These are phyloP conservation scores for Tricholoma terreum DNA, from an alignment of 768 basidiomycete genomes.

Conservation along the genomic window DNA sequence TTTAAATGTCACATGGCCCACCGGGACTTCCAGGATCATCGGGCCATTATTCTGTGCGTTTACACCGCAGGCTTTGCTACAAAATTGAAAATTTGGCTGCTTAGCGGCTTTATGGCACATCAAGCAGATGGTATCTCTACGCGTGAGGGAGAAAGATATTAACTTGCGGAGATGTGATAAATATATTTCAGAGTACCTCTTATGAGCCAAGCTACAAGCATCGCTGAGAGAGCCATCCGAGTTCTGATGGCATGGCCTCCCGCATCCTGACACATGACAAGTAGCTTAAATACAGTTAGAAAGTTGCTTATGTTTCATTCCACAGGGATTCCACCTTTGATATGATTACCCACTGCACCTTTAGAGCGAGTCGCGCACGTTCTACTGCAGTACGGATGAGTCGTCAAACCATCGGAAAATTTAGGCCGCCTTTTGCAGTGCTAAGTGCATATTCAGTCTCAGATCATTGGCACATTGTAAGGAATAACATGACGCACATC, in stretches of 20 bases:
- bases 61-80: slow-evolving; percentile 50
- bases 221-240: slow-evolving; percentile 38
- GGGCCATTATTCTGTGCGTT: slow-evolving; percentile 55
- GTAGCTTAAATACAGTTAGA: too few relatives aligned
- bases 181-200: slow-evolving; percentile 37
- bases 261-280: slow-evolving; percentile 53
- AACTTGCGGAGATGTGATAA: neutral
- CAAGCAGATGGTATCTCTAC: slow-evolving; percentile 51
- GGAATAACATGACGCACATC: slow-evolving; percentile 36
- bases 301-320: too few relatives aligned
- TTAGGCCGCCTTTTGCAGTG: slow-evolving; percentile 61
- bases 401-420: slow-evolving; percentile 52
- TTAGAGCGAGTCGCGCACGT: slow-evolving; percentile 42
- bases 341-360: neutral
- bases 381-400: slow-evolving; percentile 62
- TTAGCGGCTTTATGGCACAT: slow-evolving; percentile 61
- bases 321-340: slow-evolving; percentile 35
- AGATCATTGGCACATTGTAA: neutral
- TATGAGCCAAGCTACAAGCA: slow-evolving; percentile 51
- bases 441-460: too few relatives aligned
- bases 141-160: neutral
- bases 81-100: slow-evolving; percentile 58
- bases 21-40: slow-evolving; percentile 56
- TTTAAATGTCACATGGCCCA: slow-evolving; percentile 58
- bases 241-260: slow-evolving; percentile 39